phyloP scores from a whole-genome alignment of 306 rosid species.

The Lagenaria siceraria region DNA sequence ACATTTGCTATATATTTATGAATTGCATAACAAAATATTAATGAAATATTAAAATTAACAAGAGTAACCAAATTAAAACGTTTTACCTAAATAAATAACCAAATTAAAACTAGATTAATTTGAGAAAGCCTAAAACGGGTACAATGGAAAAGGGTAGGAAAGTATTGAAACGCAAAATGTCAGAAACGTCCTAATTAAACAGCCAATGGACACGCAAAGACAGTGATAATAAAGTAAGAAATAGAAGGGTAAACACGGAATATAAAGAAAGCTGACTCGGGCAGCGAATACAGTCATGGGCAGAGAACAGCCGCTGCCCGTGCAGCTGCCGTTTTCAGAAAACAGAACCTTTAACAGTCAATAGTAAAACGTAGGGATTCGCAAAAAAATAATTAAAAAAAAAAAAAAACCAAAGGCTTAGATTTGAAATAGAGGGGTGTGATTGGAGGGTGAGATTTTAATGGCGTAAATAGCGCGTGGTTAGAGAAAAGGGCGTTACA shows the following conservation, averaged over 20 bases:
- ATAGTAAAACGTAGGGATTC: conserved; percentile 2
- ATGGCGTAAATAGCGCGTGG: background rate
- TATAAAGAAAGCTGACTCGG: background rate
- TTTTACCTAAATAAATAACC: too few relatives aligned
- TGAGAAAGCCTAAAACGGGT: too few relatives aligned
- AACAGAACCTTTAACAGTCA: background rate
- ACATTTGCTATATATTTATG: too few relatives aligned
- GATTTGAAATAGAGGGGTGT: background rate
- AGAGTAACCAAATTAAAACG: too few relatives aligned
- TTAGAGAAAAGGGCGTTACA: too few relatives aligned
- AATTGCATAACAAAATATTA: too few relatives aligned
- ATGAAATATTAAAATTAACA: too few relatives aligned
- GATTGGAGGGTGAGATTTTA: background rate
- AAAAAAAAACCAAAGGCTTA: background rate
- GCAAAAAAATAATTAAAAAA: background rate
- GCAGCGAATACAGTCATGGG: background rate
- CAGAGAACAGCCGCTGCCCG: background rate
- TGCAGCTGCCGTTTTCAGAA: background rate
- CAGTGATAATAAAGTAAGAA: background rate
- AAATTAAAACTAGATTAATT: too few relatives aligned
- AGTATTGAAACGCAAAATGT: background rate
- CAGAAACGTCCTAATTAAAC: background rate
- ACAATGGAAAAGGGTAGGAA: too few relatives aligned
- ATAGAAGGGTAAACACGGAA: background rate
- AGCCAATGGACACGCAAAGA: background rate